Evolutionary conservation across 768 basidiomycete genomes (phyloP).

Genomic region (Hebeloma cylindrosporum): DNA sequence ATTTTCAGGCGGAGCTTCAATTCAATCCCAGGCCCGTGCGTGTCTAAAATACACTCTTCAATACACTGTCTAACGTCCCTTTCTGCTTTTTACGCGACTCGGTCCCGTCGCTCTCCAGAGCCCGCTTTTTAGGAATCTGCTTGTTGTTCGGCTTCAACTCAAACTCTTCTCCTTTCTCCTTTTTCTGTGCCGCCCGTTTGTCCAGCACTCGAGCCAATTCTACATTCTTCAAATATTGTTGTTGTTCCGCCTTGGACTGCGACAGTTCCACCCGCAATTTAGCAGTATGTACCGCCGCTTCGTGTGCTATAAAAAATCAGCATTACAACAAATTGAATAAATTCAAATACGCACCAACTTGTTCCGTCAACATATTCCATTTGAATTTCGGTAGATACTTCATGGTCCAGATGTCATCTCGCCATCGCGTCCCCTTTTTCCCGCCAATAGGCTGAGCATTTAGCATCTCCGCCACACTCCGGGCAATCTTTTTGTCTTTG

Average conservation of each 20-base stretch:
- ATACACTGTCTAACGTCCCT: conserved; percentile 39
- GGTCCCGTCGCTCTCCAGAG: conserved; percentile 19
- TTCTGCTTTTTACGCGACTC: conserved; percentile 32
- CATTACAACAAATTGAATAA: neutral
- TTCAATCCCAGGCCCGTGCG: conserved; percentile 41
- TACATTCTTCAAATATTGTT: conserved; percentile 91
- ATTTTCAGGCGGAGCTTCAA: conserved; percentile 45
- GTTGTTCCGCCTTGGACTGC: conserved; percentile 85
- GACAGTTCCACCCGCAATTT: conserved; percentile 90
- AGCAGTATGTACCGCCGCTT: conserved; percentile 84
- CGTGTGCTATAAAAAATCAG: conserved; percentile 64
- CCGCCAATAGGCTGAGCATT: conserved; percentile 96
- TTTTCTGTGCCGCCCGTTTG: conserved; percentile 72
- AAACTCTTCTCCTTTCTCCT: conserved; percentile 55
- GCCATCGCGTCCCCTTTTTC: conserved; percentile 86
- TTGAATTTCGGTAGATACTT: conserved; percentile 97
- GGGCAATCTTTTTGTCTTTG: conserved; percentile 88
- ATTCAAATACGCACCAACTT: conserved; percentile 73
- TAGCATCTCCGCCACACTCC: conserved; percentile 89
- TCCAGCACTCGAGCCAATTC: conserved; percentile 86
- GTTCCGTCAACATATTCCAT: conserved; percentile 98
- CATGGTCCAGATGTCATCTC: conserved; percentile 99
- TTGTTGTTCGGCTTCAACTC: conserved; percentile 37
- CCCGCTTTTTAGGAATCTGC: conserved; percentile 31
- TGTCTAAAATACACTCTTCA: conserved; percentile 53